A percentile compares a stretch with the other conserved stretches of the same genome.
These are phyloP conservation scores for Asterionellopsis glacialis DNA, from an alignment of 108 stramenopile species.

Conservation along the genomic window DNA sequence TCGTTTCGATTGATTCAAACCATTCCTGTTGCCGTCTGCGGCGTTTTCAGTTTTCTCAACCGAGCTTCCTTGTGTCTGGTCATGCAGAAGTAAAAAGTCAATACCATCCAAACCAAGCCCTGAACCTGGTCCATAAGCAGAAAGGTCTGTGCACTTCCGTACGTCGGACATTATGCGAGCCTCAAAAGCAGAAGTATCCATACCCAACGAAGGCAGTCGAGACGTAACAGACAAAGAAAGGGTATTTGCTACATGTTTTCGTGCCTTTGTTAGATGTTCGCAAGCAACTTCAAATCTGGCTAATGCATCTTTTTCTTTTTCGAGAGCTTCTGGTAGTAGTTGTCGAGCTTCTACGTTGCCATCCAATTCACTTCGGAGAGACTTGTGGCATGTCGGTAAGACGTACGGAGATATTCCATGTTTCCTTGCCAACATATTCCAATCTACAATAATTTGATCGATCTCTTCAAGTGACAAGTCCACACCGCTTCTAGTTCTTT, in stretches of 20 bases:
- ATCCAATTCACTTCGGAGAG: constrained; percentile 61
- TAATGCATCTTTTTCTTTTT: constrained; percentile 43
- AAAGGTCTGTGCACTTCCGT: constrained; percentile 29
- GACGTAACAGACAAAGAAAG: constrained; percentile 52
- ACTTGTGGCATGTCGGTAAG: constrained; percentile 56
- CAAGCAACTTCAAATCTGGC: constrained; percentile 36
- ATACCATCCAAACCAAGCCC: constrained; percentile 34
- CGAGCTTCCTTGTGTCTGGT: constrained; percentile 5
- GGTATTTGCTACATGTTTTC: constrained; percentile 30
- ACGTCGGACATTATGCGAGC: constrained; percentile 29
- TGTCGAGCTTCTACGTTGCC: constrained; percentile 58
- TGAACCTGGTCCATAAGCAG: constrained; percentile 18
- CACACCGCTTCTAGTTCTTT: constrained; percentile 31
- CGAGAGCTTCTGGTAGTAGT: constrained; percentile 50
- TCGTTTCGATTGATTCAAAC: constrained; percentile 5
- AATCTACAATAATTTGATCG: constrained; percentile 58
- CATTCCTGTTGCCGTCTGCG: background rate
- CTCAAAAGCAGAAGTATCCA: constrained; percentile 56
- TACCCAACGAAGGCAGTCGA: constrained; percentile 57
- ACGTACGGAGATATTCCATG: constrained; percentile 61
- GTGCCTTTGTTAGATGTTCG: constrained; percentile 33
- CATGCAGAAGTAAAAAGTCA: constrained; percentile 56
- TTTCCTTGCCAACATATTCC: constrained; percentile 75
- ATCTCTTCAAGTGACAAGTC: constrained; percentile 51
- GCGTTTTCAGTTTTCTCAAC: constrained; percentile 3